Conservation (phyloP, 1,284 basidiomycete genomes). For the Baeospora myosura region DNA sequence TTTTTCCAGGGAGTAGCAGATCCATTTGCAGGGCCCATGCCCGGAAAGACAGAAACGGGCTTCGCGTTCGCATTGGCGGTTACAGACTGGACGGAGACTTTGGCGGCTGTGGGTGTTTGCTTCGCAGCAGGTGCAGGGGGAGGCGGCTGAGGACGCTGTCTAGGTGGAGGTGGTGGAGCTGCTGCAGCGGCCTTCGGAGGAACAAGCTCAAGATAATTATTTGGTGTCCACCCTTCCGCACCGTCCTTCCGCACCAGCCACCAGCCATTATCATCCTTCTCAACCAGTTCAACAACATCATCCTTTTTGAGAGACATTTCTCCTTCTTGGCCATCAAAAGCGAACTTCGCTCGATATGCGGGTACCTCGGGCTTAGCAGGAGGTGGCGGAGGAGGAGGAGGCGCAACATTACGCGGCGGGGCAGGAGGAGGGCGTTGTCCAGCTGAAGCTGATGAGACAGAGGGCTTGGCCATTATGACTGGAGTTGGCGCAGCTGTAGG, state of each 20-base stretch:
- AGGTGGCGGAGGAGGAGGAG: slow-evolving; percentile 50
- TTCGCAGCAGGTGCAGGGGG: slow-evolving; percentile 16
- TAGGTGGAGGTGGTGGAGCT: slow-evolving; percentile 65
- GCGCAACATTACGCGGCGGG: slow-evolving; percentile 25
- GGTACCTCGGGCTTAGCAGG: slow-evolving; percentile 63
- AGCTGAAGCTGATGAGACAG: slow-evolving; percentile 11
- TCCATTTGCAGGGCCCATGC: slow-evolving; percentile 58
- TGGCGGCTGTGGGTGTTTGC: slow-evolving; percentile 21
- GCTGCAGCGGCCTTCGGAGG: slow-evolving; percentile 54
- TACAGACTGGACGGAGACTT: slow-evolving; percentile 36
- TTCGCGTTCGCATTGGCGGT: slow-evolving; percentile 53
- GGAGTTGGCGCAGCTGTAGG: slow-evolving; percentile 23
- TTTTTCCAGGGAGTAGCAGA: slow-evolving; percentile 72
- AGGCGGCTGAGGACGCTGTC: slow-evolving; percentile 31
- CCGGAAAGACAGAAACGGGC: slow-evolving; percentile 68
- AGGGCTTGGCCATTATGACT: slow-evolving; percentile 33
- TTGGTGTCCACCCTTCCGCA: slow-evolving; percentile 90
- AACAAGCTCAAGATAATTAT: slow-evolving; percentile 84
- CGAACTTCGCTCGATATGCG: slow-evolving; percentile 81
- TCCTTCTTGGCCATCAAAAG: slow-evolving; percentile 85
- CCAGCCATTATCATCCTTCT: slow-evolving; percentile 96
- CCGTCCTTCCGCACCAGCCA: slow-evolving; percentile 90
- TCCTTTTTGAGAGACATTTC: slow-evolving; percentile 90
- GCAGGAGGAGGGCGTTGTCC: slow-evolving; percentile 25
- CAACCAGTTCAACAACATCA: slow-evolving; percentile 85